Base-by-base conservation (phyloP, 1,284 basidiomycete species). In the Moesziomyces aphidis region DNA sequence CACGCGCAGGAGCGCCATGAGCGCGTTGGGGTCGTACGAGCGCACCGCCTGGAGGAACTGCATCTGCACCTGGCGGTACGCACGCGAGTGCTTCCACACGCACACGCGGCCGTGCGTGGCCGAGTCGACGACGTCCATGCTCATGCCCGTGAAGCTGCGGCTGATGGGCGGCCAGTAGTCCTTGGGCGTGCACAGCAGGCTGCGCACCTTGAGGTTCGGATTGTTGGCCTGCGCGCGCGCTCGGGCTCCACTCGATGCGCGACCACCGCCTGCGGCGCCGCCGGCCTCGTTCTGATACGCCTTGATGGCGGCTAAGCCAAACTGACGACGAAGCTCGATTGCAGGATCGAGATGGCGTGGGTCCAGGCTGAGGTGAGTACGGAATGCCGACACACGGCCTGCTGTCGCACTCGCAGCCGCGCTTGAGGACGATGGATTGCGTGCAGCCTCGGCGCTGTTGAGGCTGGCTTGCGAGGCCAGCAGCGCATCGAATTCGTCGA, bases 281-380 rank as follows among this genome's bases (percentile, higher is more conserved):
- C 66, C 73, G 23, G 67, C 69, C 50, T 81, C 77, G 19, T 66
- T 72, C 48, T 81, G 74, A 47, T 75, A 83, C 4, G 83, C 82
- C 57, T 81, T 82, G 66, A 84, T 80, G 17, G 82, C 83, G 7
- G 83, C 81, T 0, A 81, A 77, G 19, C 83, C 83, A 51, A 84
- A 84, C 50, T 81, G 80, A 17, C 81, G 72, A 10, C 73, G 73
- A 7, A 84, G 76, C 61, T 84, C 83, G 34, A 83, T 54, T 22
- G 62, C 46, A 0, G 83, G 83, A 49, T 84, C 83, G 31, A 84
- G 70, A 23, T 64, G 48, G 31, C 61, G 56, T 6, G 79, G 59
- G 24, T 79, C 75, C n/a, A 83, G 69, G 19, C 58, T 51, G 24
- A 83, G 76, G 43, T 72, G 68, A 1, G 76, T 50, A 17, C 70